These are phyloP conservation scores for Silene conica DNA, from an alignment of 148 eudicot genomes.

Conservation along the genomic window DNA sequence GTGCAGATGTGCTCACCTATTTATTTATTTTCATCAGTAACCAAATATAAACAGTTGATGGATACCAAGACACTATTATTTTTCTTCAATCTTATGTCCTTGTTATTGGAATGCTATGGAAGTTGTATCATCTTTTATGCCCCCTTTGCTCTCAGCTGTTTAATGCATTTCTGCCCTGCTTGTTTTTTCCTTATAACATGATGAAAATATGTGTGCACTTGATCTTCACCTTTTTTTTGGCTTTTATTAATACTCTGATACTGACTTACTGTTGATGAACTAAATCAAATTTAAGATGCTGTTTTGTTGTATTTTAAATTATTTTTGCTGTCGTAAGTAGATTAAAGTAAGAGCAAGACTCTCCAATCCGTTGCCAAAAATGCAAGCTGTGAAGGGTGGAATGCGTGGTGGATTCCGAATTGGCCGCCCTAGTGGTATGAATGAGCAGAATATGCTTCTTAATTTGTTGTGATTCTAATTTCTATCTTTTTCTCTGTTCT, in stretches of 20 bases:
- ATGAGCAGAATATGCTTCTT: slow-evolving; percentile 13
- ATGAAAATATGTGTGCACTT: not conserved
- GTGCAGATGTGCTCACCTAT: too few species aligned
- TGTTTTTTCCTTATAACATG: not conserved
- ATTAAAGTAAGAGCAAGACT: slow-evolving; percentile 72
- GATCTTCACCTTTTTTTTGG: not conserved
- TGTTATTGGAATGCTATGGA: not conserved
- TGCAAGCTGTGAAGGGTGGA: slow-evolving; percentile 86
- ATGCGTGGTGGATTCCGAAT: slow-evolving; percentile 80
- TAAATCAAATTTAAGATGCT: not conserved
- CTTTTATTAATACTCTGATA: not conserved
- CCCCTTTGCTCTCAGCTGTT: not conserved
- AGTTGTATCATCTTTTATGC: not conserved
- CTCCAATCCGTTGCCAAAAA: slow-evolving; percentile 81
- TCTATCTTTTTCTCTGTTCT: slow-evolving; percentile 1
- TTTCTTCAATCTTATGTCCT: too few species aligned
- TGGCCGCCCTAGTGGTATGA: slow-evolving; percentile 45
- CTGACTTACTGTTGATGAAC: not conserved
- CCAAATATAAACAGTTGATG: too few species aligned
- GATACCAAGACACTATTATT: too few species aligned
- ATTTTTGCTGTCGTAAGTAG: slow-evolving; percentile 22
- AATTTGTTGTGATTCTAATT: slow-evolving; percentile 16
- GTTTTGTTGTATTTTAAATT: not conserved
- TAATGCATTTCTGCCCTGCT: not conserved
- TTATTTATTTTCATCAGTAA: too few species aligned